Percentiles rank a stretch among this genome's conserved stretches.
Evolutionary conservation across 2,329 filamentous ascomycete genomes (phyloP).

Genomic region (Fusarium sp.): DNA sequence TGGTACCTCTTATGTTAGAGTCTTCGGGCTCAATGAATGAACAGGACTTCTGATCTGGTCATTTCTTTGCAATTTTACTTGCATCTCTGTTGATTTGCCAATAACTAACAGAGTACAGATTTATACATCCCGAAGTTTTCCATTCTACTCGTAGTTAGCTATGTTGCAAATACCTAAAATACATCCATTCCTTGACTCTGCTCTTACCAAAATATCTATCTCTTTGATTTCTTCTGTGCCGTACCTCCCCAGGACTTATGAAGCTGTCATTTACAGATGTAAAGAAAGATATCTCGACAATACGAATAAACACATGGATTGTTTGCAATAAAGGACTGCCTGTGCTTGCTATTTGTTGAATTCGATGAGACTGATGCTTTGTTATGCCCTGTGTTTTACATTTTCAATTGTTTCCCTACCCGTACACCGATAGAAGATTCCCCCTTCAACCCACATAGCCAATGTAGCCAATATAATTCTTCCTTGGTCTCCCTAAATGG

Average conservation of each 20-base stretch:
- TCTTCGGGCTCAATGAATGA: slow-evolving; percentile 78
- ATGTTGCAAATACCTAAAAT: not conserved
- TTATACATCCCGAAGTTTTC: too few species aligned
- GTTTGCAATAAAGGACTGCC: not conserved
- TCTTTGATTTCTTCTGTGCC: not conserved
- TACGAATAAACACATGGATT: not conserved
- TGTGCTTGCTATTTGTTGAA: slow-evolving; percentile 5
- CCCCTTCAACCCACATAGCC: slow-evolving; percentile 31
- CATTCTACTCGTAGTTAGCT: not conserved
- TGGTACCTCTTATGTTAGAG: slow-evolving; percentile 99
- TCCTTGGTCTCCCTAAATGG: slow-evolving; percentile 5
- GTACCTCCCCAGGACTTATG: not conserved
- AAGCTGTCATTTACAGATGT: not conserved
- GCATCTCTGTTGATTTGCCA: slow-evolving; percentile 1
- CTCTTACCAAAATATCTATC: not conserved
- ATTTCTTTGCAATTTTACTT: slow-evolving; percentile 9
- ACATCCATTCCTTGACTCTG: not conserved
- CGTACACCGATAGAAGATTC: slow-evolving; percentile 40
- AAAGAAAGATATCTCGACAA: not conserved
- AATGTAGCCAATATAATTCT: slow-evolving; percentile 14
- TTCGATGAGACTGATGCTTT: slow-evolving; percentile 28
- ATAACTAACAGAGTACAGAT: slow-evolving; percentile 37
- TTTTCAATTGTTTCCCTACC: slow-evolving; percentile 40
- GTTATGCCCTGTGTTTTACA: slow-evolving; percentile 45
- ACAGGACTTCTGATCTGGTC: slow-evolving; percentile 81